Percentiles rank a stretch among this genome's conserved stretches.
phyloP scores from a whole-genome alignment of 768 basidiomycete species.

The Leccinum variicolor region DNA sequence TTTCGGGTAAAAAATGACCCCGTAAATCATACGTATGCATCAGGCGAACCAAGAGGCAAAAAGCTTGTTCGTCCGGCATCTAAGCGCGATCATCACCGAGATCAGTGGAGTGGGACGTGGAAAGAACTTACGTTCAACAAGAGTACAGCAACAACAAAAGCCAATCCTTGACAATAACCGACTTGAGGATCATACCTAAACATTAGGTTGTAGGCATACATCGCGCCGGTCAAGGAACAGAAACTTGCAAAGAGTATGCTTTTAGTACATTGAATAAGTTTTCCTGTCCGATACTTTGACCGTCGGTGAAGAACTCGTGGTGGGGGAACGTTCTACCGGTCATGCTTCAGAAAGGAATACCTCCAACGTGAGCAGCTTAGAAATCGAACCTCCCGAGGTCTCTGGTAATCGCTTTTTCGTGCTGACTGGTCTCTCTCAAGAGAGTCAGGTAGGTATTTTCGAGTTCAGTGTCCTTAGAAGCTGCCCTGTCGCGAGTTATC shows the following conservation, averaged over 20 bases:
- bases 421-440: constrained; percentile 77
- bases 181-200: constrained; percentile 85
- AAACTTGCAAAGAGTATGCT: constrained; percentile 85
- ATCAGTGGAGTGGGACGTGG: background rate
- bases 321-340: constrained; percentile 84
- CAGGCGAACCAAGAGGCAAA: constrained; percentile 88
- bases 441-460: constrained; percentile 80
- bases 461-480: constrained; percentile 86
- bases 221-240: background rate
- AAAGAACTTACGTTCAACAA: constrained; percentile 71
- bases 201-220: constrained; percentile 5
- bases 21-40: constrained; percentile 97
- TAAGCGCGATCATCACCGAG: constrained; percentile 28
- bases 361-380: background rate
- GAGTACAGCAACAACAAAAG: constrained; percentile 93
- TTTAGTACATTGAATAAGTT: constrained; percentile 97
- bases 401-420: constrained; percentile 92
- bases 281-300: constrained; percentile 93
- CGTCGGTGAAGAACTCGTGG: constrained; percentile 93
- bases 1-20: constrained; percentile 97
- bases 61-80: constrained; percentile 99
- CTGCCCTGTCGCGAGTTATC: constrained; percentile 56
- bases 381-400: constrained; percentile 75
- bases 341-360: constrained; percentile 10
- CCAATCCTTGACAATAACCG: constrained; percentile 96